These are phyloP conservation scores for Leptosphaerulina australis DNA, from an alignment of 2,329 filamentous ascomycete genomes.

Conservation along the genomic window DNA sequence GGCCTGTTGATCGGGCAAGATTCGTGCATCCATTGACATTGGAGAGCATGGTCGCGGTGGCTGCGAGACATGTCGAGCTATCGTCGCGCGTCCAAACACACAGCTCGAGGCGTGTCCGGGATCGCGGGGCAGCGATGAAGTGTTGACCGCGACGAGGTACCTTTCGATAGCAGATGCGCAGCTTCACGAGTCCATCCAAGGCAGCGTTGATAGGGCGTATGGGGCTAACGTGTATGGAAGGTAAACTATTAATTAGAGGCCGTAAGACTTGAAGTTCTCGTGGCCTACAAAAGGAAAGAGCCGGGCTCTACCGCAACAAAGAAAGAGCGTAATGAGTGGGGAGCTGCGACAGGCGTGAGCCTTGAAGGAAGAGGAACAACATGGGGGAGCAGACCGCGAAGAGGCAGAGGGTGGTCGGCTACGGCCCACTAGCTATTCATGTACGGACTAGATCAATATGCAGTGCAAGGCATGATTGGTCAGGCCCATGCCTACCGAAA, in stretches of 20 bases:
- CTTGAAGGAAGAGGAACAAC: slow-evolving; percentile 36
- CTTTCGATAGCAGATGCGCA: slow-evolving; percentile 37
- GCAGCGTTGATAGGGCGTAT: slow-evolving; percentile 18
- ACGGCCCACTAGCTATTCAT: slow-evolving; percentile 18
- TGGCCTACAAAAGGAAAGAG: slow-evolving; percentile 35
- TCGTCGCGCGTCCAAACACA: slow-evolving; percentile 17
- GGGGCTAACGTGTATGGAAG: slow-evolving; percentile 21
- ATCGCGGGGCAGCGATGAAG: slow-evolving; percentile 20
- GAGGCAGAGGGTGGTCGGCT: slow-evolving; percentile 17
- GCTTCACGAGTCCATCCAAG: slow-evolving; percentile 43
- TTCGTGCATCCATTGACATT: slow-evolving; percentile 3
- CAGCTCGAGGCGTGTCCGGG: slow-evolving; percentile 18
- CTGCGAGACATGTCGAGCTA: slow-evolving; percentile 15
- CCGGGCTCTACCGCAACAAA: slow-evolving; percentile 37
- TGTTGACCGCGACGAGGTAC: slow-evolving; percentile 24
- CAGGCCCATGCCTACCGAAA: slow-evolving; percentile 30
- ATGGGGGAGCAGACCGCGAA: slow-evolving; percentile 32
- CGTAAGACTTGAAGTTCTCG: slow-evolving; percentile 22
- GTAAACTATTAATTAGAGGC: slow-evolving; percentile 24
- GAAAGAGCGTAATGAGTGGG: slow-evolving; percentile 47
- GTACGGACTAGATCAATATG: slow-evolving; percentile 28
- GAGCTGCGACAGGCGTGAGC: slow-evolving; percentile 43
- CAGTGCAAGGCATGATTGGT: slow-evolving; percentile 31
- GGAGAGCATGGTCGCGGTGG: slow-evolving; percentile 4
- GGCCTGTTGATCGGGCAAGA: slow-evolving; percentile 3